A percentile compares a stretch with the other conserved stretches of the same genome.
phyloP scores from a whole-genome alignment of 75 land plant genomes.

The Chamaecyparis obtusa region DNA sequence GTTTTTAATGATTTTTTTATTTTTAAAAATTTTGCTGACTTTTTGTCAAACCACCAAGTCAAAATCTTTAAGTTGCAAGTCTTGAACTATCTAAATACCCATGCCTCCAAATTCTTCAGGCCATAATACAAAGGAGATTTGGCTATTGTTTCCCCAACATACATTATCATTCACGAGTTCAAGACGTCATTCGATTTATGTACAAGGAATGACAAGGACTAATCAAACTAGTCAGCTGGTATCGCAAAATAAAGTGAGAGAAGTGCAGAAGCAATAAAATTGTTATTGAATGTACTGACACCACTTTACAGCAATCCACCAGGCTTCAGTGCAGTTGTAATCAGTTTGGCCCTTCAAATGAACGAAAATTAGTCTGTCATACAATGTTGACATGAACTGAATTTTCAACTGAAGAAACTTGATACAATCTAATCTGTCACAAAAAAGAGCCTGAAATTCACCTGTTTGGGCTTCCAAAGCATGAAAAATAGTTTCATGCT shows the following conservation, averaged over 20 bases:
- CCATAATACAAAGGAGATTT: background rate
- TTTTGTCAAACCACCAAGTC: too few species aligned
- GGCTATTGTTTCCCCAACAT: background rate
- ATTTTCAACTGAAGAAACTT: background rate
- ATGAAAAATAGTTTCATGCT: background rate
- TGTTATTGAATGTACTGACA: background rate
- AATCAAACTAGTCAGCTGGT: background rate
- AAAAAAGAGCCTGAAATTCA: background rate
- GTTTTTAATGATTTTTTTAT: too few species aligned
- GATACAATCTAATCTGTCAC: background rate
- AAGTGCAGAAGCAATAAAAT: background rate
- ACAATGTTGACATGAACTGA: too few species aligned
- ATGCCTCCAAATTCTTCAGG: background rate
- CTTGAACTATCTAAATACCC: background rate
- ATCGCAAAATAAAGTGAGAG: background rate
- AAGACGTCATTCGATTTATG: background rate
- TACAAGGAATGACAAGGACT: background rate
- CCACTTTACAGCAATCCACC: background rate
- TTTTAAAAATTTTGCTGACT: too few species aligned
- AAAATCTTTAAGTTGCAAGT: too few species aligned
- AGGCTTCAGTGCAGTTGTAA: background rate
- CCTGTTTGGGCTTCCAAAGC: background rate
- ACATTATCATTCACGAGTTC: too few species aligned
- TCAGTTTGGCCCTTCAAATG: background rate
- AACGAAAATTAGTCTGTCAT: background rate